Conservation (phyloP, 768 basidiomycete genomes). For the Mycena chlorophos region DNA sequence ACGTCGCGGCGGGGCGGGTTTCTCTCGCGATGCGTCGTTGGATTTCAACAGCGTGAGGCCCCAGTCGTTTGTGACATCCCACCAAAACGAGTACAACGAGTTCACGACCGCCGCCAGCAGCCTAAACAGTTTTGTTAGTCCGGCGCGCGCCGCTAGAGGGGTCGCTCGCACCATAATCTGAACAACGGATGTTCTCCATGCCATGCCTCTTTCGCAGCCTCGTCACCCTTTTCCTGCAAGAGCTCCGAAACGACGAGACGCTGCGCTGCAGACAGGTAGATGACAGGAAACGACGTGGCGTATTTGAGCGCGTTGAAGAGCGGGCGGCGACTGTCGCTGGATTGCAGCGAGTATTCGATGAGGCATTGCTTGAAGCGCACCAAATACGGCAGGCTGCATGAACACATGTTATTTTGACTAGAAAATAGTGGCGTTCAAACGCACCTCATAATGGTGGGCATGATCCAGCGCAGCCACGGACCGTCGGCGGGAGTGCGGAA, state of each 20-base stretch:
- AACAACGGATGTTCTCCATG: conserved; percentile 78
- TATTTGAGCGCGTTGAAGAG: conserved; percentile 95
- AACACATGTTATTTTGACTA: not conserved
- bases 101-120: conserved; percentile 82
- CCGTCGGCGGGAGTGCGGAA: conserved; percentile 60
- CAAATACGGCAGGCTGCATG: conserved; percentile 76
- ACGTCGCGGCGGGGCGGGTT: conserved; percentile 39
- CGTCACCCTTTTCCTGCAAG: conserved; percentile 46
- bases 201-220: conserved; percentile 53
- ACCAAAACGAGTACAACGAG: conserved; percentile 96
- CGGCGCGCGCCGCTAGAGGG: not conserved
- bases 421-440: conserved; percentile 19
- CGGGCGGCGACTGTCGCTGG: conserved; percentile 68
- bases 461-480: conserved; percentile 70
- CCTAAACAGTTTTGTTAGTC: conserved; percentile 45
- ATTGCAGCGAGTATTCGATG: conserved; percentile 69
- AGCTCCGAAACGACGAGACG: conserved; percentile 66
- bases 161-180: conserved; percentile 69
- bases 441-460: conserved; percentile 88
- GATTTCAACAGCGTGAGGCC: conserved; percentile 74
- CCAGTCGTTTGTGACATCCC: conserved; percentile 99
- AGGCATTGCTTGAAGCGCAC: conserved; percentile 94
- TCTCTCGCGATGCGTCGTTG: conserved; percentile 28
- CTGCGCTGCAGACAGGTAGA: conserved; percentile 91
- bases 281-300: conserved; percentile 94